These are phyloP conservation scores for Carex sylvatica DNA, from an alignment of 202 grass and related monocot species.

Conservation along the genomic window DNA sequence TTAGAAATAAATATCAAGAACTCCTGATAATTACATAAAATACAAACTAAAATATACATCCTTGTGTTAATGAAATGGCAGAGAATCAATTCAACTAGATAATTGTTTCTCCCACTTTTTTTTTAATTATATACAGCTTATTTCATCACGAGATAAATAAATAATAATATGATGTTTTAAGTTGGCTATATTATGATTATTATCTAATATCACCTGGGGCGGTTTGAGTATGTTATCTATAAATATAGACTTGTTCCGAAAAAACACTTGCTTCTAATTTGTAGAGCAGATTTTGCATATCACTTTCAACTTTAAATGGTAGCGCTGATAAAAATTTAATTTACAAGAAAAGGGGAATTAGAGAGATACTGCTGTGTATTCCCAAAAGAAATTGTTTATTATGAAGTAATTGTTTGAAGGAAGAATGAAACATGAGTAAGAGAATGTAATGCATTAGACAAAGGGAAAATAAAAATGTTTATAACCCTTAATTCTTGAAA, in stretches of 20 bases:
- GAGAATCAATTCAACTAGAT: background rate
- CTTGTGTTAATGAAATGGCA: too few species aligned
- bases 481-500: slow-evolving; percentile 33
- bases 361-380: background rate
- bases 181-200: background rate
- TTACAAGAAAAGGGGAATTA: too few species aligned
- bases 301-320: too few species aligned
- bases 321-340: too few species aligned
- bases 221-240: background rate
- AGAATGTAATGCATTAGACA: background rate
- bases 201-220: background rate
- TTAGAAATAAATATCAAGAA: too few species aligned
- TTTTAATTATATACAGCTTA: too few species aligned
- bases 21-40: too few species aligned
- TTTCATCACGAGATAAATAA: too few species aligned
- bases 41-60: background rate
- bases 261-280: too few species aligned
- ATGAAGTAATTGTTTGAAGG: background rate
- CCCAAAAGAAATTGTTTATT: background rate
- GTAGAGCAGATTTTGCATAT: too few species aligned
- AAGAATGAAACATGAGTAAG: background rate
- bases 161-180: background rate
- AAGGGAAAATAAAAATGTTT: background rate
- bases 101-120: too few species aligned
- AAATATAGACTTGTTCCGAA: background rate